phyloP scores from a whole-genome alignment of 345 rosid genomes.

The Linum lewisii region DNA sequence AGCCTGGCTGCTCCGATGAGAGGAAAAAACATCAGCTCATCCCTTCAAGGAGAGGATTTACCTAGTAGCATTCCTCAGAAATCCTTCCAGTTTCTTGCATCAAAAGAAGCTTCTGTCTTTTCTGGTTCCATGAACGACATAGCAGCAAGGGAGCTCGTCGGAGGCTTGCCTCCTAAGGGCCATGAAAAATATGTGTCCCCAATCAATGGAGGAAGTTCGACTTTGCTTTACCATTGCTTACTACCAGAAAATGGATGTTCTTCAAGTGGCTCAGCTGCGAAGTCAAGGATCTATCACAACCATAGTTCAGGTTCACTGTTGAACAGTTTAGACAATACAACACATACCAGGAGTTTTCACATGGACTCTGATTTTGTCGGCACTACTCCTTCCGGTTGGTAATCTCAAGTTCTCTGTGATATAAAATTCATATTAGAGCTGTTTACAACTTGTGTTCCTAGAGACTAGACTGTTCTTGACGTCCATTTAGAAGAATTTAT shows the following conservation, averaged over 20 bases:
- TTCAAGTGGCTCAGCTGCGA: slow-evolving; percentile 23
- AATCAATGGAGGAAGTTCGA: slow-evolving; percentile 24
- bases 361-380: slow-evolving; percentile 9
- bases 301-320: slow-evolving; percentile 19
- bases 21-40: slow-evolving; percentile 20
- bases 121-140: slow-evolving; percentile 26
- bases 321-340: slow-evolving; percentile 17
- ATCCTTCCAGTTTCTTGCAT: slow-evolving; percentile 21
- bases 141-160: slow-evolving; percentile 24
- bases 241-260: slow-evolving; percentile 28
- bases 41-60: slow-evolving; percentile 12
- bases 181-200: slow-evolving; percentile 26
- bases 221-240: slow-evolving; percentile 28
- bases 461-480: no score
- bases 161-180: slow-evolving; percentile 23
- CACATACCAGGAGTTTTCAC: slow-evolving; percentile 7
- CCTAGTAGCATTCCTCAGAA: slow-evolving; percentile 18
- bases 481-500: no score
- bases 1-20: slow-evolving; percentile 16
- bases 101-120: slow-evolving; percentile 26
- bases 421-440: no score
- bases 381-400: slow-evolving; percentile 13
- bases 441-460: no score
- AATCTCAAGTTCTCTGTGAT: slow-evolving; percentile 12
- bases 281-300: slow-evolving; percentile 20